Conservation (phyloP, 148 eudicot species). For the Nepenthes mirabilis region DNA sequence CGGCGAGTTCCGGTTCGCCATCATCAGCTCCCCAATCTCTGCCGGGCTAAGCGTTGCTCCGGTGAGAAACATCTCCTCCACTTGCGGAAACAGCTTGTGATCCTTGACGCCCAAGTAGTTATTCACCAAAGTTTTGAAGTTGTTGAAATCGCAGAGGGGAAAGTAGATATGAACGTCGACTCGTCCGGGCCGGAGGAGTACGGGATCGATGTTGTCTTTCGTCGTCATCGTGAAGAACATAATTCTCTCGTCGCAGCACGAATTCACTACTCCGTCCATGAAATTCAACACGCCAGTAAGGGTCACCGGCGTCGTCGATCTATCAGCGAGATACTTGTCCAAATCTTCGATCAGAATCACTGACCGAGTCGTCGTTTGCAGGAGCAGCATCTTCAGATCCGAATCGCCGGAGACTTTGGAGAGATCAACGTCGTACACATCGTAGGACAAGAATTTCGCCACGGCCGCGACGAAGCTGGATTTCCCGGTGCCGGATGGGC, state of each 20-base stretch:
- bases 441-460: constrained; percentile 44
- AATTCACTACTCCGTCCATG: constrained; percentile 76
- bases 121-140: constrained; percentile 54
- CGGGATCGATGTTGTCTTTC: constrained; percentile 54
- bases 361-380: constrained; percentile 43
- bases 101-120: constrained; percentile 67
- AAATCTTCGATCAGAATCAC: constrained; percentile 67
- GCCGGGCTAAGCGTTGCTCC: constrained; percentile 71
- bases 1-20: constrained; percentile 69
- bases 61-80: constrained; percentile 56
- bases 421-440: constrained; percentile 62
- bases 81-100: constrained; percentile 70
- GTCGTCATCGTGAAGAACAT: constrained; percentile 73
- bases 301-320: constrained; percentile 10
- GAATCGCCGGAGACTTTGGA: constrained; percentile 37
- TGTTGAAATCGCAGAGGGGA: constrained; percentile 61
- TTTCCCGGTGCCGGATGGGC: constrained; percentile 81
- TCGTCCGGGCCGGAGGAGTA: constrained; percentile 67
- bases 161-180: constrained; percentile 80
- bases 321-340: constrained; percentile 26
- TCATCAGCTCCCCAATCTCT: constrained; percentile 79
- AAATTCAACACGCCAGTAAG: constrained; percentile 58
- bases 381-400: constrained; percentile 46
- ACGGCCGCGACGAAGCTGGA: constrained; percentile 73
- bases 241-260: constrained; percentile 59